These are phyloP conservation scores for Pezicula neosporulosa DNA, from an alignment of 2,329 filamentous ascomycete species.

Conservation along the genomic window DNA sequence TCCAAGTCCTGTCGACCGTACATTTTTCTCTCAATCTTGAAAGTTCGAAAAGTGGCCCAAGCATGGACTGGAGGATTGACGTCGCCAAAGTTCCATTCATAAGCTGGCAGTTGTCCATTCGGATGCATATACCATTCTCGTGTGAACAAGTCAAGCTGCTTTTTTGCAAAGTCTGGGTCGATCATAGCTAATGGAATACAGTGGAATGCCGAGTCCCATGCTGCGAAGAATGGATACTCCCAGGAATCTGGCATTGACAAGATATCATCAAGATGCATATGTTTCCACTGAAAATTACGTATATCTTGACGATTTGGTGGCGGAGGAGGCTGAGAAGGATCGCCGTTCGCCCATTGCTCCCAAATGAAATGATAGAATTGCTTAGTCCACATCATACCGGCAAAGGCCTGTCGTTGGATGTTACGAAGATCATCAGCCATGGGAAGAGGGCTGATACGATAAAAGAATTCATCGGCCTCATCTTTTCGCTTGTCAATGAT, in stretches of 20 bases:
- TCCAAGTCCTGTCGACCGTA: slow-evolving; percentile 93
- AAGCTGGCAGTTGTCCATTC: slow-evolving; percentile 88
- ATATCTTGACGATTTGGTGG: slow-evolving; percentile 75
- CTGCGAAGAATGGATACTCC: slow-evolving; percentile 98
- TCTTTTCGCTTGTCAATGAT: slow-evolving; percentile 79
- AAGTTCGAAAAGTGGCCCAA: slow-evolving; percentile 91
- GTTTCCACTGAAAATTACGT: slow-evolving; percentile 88
- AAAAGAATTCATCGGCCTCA: slow-evolving; percentile 98
- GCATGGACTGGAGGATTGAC: slow-evolving; percentile 96
- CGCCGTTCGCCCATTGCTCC: slow-evolving; percentile 97
- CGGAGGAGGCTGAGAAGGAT: slow-evolving; percentile 83
- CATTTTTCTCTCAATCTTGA: slow-evolving; percentile 98
- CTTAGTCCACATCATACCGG: slow-evolving; percentile 98
- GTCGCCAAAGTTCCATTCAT: slow-evolving; percentile 97
- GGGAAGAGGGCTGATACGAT: slow-evolving; percentile 84
- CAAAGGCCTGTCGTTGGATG: slow-evolving; percentile 90
- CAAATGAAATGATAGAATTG: slow-evolving; percentile 96
- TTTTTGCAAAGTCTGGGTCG: slow-evolving; percentile 96
- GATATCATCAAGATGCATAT: slow-evolving; percentile 92
- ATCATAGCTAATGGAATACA: slow-evolving; percentile 96
- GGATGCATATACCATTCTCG: slow-evolving; percentile 99
- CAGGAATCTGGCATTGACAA: slow-evolving; percentile 97
- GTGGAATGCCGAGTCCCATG: slow-evolving; percentile 96
- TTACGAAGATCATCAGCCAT: slow-evolving; percentile 93
- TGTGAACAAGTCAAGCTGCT: slow-evolving; percentile 93